Evolutionary conservation across 106 monocot genomes (phyloP).

Genomic region (Dioscorea zingiberensis): DNA sequence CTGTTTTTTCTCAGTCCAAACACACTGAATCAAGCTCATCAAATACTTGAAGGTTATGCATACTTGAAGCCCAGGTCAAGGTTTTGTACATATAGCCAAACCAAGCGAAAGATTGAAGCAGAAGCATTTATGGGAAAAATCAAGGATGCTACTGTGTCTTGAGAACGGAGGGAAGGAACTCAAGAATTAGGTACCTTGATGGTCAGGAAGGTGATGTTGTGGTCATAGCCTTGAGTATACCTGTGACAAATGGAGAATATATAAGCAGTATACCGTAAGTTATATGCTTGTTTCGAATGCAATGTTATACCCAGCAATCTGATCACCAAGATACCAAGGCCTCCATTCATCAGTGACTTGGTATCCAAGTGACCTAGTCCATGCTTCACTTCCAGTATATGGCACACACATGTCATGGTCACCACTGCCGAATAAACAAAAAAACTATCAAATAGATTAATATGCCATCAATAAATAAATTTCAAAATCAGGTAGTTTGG

Average conservation of each 20-base stretch:
- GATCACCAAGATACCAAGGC: conserved; percentile 60
- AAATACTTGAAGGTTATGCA: too few species aligned
- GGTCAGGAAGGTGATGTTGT: conserved; percentile 79
- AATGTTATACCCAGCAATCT: conserved; percentile 70
- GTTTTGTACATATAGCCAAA: too few species aligned
- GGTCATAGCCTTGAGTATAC: conserved; percentile 71
- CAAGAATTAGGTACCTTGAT: conserved; percentile 51
- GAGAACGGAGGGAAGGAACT: background rate
- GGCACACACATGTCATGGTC: conserved; percentile 99
- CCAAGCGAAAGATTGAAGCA: too few species aligned
- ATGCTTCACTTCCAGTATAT: conserved; percentile 86
- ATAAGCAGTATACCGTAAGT: background rate
- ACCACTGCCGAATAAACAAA: conserved; percentile 50
- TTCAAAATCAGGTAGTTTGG: background rate
- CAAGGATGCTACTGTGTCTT: too few species aligned
- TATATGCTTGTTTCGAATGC: background rate
- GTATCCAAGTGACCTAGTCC: conserved; percentile 91
- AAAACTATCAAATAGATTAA: background rate
- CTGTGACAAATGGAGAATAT: conserved; percentile 31
- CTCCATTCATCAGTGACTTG: conserved; percentile 65
- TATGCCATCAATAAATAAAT: background rate
- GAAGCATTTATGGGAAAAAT: too few species aligned
- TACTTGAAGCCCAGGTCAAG: too few species aligned
- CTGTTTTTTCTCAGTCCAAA: too few species aligned
- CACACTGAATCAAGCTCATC: too few species aligned